Conservation (phyloP, 169 alveolate genomes). For the Plasmodium chabaudi region DNA sequence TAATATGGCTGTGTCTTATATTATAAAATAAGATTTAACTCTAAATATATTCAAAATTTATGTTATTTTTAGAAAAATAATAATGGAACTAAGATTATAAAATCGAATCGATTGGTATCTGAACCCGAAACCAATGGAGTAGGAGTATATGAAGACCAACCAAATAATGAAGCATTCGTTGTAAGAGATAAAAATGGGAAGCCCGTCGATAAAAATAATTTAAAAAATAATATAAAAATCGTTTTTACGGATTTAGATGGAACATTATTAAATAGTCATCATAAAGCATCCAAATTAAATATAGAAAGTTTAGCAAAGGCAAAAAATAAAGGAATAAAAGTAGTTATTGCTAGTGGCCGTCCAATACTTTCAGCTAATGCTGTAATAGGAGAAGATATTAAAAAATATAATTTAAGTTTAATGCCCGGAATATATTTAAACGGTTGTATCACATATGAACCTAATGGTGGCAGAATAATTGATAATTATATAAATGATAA, state of each 20-base stretch:
- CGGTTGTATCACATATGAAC: constrained; percentile 78
- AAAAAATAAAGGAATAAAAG: constrained; percentile 38
- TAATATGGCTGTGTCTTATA: too few relatives aligned
- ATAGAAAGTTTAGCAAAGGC: constrained; percentile 53
- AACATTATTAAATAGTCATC: constrained; percentile 30
- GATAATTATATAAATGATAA: constrained; percentile 40
- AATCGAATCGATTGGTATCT: too few relatives aligned
- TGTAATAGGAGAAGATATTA: constrained; percentile 39
- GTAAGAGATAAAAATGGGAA: constrained; percentile 43
- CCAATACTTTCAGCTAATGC: constrained; percentile 40
- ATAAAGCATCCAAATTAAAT: constrained; percentile 23
- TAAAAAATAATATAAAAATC: constrained; percentile 46
- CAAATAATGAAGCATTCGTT: not conserved
- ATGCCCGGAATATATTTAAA: constrained; percentile 81
- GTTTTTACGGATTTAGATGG: constrained; percentile 68
- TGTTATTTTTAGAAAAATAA: too few relatives aligned
- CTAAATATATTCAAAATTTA: too few relatives aligned
- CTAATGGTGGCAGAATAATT: constrained; percentile 63
- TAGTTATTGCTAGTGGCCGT: constrained; percentile 47
- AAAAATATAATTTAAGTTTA: constrained; percentile 29
- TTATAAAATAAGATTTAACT: too few relatives aligned
- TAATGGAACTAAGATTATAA: too few relatives aligned
- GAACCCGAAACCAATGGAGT: too few relatives aligned
- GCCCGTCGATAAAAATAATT: constrained; percentile 4
- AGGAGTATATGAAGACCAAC: too few relatives aligned